These are phyloP conservation scores for Keithomyces neogunnii DNA, from an alignment of 2,329 filamentous ascomycete species.

Conservation along the genomic window DNA sequence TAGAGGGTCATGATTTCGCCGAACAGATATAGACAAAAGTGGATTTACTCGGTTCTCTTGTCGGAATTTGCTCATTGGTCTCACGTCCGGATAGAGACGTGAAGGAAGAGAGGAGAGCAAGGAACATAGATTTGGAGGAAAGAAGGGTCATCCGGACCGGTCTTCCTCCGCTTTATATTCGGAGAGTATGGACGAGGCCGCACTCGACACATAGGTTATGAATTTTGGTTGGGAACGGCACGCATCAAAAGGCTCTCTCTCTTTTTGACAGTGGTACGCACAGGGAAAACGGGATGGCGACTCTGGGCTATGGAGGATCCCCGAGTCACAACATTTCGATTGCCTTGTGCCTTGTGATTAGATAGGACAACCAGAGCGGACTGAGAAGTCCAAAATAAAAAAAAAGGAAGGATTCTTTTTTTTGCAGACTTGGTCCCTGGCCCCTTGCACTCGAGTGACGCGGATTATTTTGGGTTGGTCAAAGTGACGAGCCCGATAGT, in stretches of 20 bases:
- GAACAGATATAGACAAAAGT: conserved; percentile 54
- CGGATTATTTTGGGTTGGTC: no score
- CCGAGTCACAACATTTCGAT: conserved; percentile 1
- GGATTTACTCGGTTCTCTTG: conserved; percentile 55
- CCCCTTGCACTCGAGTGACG: neutral
- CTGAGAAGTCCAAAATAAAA: conserved; percentile 31
- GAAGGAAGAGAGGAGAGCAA: conserved; percentile 17
- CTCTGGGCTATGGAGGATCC: neutral
- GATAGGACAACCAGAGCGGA: conserved; percentile 26
- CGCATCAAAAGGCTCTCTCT: conserved; percentile 19
- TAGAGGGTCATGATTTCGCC: conserved; percentile 38
- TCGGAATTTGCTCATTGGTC: conserved; percentile 27
- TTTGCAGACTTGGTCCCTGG: neutral
- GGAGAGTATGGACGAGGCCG: conserved; percentile 28
- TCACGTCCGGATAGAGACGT: conserved; percentile 20
- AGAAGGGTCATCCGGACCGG: conserved; percentile 23
- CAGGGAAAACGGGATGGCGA: neutral
- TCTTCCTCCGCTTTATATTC: conserved; percentile 24
- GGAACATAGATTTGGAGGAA: conserved; percentile 24
- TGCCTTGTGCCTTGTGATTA: conserved; percentile 13
- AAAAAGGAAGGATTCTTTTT: conserved; percentile 19
- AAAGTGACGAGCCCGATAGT: no score
- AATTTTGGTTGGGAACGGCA: conserved; percentile 25
- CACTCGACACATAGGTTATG: conserved; percentile 27
- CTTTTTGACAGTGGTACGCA: conserved; percentile 14